Evolutionary conservation across 2,329 filamentous ascomycete species (phyloP).

Genomic region (Monilinia fructicola): DNA sequence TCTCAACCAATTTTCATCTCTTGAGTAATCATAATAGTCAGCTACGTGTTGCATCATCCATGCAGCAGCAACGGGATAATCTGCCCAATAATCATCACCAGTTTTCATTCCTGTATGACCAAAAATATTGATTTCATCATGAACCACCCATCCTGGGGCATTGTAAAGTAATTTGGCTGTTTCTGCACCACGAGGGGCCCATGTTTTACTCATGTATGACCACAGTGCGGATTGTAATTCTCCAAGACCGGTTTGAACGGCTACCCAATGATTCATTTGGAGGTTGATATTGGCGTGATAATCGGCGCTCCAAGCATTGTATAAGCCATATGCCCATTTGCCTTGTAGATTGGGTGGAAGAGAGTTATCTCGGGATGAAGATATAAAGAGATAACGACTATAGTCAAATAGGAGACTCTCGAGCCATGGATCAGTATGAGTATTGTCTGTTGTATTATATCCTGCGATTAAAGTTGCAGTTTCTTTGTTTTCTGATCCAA

Average conservation of each 20-base stretch:
- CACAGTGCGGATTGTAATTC: constrained; percentile 49
- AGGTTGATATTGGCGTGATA: constrained; percentile 61
- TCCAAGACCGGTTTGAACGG: constrained; percentile 53
- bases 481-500: constrained; percentile 44
- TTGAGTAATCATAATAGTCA: constrained; percentile 56
- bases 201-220: constrained; percentile 54
- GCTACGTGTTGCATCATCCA: constrained; percentile 63
- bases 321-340: constrained; percentile 51
- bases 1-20: constrained; percentile 48
- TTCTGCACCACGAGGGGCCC: constrained; percentile 53
- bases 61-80: constrained; percentile 49
- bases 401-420: constrained; percentile 55
- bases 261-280: constrained; percentile 61
- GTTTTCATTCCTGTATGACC: constrained; percentile 53
- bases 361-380: constrained; percentile 51
- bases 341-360: constrained; percentile 59
- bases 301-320: constrained; percentile 52
- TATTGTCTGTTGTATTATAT: constrained; percentile 39
- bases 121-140: constrained; percentile 60
- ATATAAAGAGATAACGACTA: constrained; percentile 54
- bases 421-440: constrained; percentile 54
- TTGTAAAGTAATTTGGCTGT: constrained; percentile 56
- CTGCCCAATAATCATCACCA: constrained; percentile 45
- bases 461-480: constrained; percentile 42
- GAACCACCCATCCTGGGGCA: constrained; percentile 54